Evolutionary conservation across 371 early-diverging fungal genomes (phyloP), one percentile per base, ranked within the genome.

Genomic region (Mortierella sp.): DNA sequence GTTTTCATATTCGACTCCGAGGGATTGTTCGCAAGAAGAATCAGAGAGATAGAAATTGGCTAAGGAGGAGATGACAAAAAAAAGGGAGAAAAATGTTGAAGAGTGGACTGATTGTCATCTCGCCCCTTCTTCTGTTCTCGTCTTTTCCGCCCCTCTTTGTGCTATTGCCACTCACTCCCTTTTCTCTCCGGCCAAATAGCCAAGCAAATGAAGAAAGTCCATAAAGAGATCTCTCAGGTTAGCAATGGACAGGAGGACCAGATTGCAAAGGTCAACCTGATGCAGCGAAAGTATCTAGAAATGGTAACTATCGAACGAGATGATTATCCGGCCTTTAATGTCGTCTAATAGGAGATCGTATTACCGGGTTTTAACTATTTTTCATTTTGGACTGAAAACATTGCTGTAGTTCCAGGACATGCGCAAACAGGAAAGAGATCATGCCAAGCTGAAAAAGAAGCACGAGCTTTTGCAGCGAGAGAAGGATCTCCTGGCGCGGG

Each of bases 211-310:
- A 90, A 83, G 70, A 88, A 86, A 75, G 82, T 89, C 1, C 87
- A 88, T 55, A 89, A 88, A 76, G 90, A 90, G 65, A 84, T 89
- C 34, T 76, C 80, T 16, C 87, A 87, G 50, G 75, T 83, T 11
- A 82, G 87, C 45, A 75, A 73, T 54, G 77, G 83, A 45, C 79
- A 82, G 58, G 84, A 82, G 10, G 80, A 80, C 45, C 84, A 79
- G 65, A 45, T 72, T 42, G 87, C 83, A 26, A 86, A 84, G 57
- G 72, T 87, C 73, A 88, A 81, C 19, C 31, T 89, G 34, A 85
- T 90, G 72, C 90, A 90, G 68, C 63, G 83, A 28, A 88, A 88
- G 70, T 90, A 91, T 81, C 79, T 91, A 70, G 91, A 91, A 19
- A 80, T 91, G 89, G 91, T 90, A 84, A 63, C 42, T 4, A 24